Conservation (phyloP, 208 protist genomes). For the Strigomonas galati region DNA sequence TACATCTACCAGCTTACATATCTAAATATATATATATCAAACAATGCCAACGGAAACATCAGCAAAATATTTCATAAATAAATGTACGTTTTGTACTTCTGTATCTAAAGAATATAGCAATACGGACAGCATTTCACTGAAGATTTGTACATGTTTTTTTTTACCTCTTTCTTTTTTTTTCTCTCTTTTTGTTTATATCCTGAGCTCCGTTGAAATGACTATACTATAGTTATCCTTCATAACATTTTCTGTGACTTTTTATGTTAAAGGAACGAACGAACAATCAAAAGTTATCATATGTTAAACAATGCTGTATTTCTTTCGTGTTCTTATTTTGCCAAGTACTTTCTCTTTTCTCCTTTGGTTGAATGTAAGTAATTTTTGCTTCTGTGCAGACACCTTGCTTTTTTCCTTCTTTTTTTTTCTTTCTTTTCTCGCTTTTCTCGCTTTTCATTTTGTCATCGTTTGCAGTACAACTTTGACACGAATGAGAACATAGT, state of each 20-base stretch:
- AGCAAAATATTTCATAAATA: conserved; percentile 4
- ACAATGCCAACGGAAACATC: neutral
- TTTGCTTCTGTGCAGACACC: too few relatives aligned
- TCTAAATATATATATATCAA: conserved; percentile 3
- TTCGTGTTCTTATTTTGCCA: neutral
- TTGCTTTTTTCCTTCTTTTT: neutral
- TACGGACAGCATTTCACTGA: neutral
- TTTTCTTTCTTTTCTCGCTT: conserved; percentile 9
- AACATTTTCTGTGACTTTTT: neutral
- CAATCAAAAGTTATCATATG: too few relatives aligned
- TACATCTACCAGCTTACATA: too few relatives aligned
- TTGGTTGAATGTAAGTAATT: neutral
- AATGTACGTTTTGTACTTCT: neutral
- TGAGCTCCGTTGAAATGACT: neutral
- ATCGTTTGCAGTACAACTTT: neutral
- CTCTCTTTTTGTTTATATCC: neutral
- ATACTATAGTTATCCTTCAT: too few relatives aligned
- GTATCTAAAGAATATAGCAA: neutral
- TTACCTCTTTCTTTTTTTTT: conserved; percentile 16
- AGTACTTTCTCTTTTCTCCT: neutral
- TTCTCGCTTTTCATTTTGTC: neutral
- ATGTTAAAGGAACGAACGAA: too few relatives aligned
- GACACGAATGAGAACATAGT: neutral
- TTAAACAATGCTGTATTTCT: too few relatives aligned
- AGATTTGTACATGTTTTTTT: conserved; percentile 8